Percentiles rank a stretch among this genome's conserved stretches.
Evolutionary conservation across 202 grass and related monocot genomes (phyloP).

Genomic region (Panicum virgatum): DNA sequence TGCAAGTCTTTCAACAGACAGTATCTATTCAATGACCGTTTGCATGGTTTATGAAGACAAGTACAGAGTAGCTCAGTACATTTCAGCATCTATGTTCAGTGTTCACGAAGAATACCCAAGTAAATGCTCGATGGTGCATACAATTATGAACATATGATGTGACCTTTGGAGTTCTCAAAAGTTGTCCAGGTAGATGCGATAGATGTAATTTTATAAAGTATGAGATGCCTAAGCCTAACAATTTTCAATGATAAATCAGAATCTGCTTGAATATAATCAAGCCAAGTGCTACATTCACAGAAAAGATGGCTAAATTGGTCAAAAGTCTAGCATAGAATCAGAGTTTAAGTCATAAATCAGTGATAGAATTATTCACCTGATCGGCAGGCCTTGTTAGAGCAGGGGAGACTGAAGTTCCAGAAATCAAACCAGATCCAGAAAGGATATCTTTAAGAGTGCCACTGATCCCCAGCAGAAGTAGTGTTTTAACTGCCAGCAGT

Average conservation of each 20-base stretch:
- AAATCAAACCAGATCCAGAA: conserved; percentile 46
- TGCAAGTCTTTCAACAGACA: neutral
- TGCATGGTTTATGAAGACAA: neutral
- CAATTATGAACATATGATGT: neutral
- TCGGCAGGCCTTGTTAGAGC: conserved; percentile 80
- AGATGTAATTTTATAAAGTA: neutral
- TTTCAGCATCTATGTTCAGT: conserved; percentile 9
- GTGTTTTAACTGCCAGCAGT: conserved; percentile 58
- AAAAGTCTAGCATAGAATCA: neutral
- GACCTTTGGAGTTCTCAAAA: neutral
- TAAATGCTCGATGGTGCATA: neutral
- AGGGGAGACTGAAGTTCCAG: conserved; percentile 47
- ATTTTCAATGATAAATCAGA: conserved; percentile 11
- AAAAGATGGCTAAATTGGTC: conserved; percentile 8
- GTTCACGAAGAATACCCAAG: neutral
- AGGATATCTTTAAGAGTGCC: conserved; percentile 72
- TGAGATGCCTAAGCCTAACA: neutral
- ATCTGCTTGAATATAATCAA: neutral
- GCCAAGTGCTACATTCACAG: neutral
- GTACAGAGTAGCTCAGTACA: neutral
- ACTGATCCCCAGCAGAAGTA: conserved; percentile 56
- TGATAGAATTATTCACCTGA: conserved; percentile 48
- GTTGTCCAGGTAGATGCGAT: neutral
- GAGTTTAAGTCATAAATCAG: conserved; percentile 18
- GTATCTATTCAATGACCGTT: neutral